Conservation (phyloP, 108 stramenopile species). For the Cyclotella cryptica region DNA sequence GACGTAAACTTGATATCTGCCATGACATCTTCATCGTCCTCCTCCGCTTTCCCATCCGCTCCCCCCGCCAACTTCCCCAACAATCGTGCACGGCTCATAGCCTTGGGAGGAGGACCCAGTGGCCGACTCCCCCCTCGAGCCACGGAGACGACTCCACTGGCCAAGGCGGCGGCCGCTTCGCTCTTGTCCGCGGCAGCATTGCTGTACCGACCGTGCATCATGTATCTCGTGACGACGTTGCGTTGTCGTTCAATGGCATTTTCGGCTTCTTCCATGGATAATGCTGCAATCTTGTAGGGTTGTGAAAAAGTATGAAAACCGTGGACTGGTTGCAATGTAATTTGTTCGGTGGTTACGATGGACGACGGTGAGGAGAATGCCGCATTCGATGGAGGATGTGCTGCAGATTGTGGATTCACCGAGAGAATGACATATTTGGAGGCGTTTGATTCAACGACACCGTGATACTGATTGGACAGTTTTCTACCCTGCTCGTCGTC, state of each 20-base stretch:
- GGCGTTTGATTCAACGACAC: slow-evolving; percentile 76
- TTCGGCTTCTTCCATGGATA: slow-evolving; percentile 83
- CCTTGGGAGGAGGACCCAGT: slow-evolving; percentile 51
- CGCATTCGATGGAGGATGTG: slow-evolving; percentile 11
- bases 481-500: slow-evolving; percentile 20
- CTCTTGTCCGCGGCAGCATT: slow-evolving; percentile 28
- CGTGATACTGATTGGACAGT: slow-evolving; percentile 74
- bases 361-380: slow-evolving; percentile 8
- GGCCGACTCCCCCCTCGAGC: slow-evolving; percentile 22
- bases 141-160: slow-evolving; percentile 25
- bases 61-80: slow-evolving; percentile 61
- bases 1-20: slow-evolving; percentile 71
- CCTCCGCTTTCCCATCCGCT: slow-evolving; percentile 44
- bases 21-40: slow-evolving; percentile 88
- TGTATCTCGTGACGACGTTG: slow-evolving; percentile 66
- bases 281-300: slow-evolving; percentile 68
- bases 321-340: slow-evolving; percentile 62
- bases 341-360: slow-evolving; percentile 45
- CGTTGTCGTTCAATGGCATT: slow-evolving; percentile 78
- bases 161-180: slow-evolving; percentile 30
- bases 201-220: slow-evolving; percentile 70
- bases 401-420: slow-evolving; percentile 26
- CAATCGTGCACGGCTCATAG: slow-evolving; percentile 58
- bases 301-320: slow-evolving; percentile 77
- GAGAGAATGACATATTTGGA: slow-evolving; percentile 71